These are phyloP conservation scores for Pontederia crassipes DNA, from an alignment of 176 grass and related monocot species.

Conservation along the genomic window DNA sequence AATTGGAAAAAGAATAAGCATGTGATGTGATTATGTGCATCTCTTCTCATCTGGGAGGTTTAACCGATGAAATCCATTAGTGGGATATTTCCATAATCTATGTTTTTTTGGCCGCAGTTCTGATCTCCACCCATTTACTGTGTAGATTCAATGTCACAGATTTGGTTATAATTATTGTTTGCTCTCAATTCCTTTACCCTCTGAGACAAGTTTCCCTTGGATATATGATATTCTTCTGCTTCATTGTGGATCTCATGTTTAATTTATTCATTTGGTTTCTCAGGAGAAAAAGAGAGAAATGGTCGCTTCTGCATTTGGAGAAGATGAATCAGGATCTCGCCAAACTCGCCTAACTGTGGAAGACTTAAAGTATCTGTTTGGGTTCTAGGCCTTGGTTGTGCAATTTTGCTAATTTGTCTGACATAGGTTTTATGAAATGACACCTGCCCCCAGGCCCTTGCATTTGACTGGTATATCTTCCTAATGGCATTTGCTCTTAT, in stretches of 20 bases:
- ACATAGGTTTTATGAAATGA: neutral
- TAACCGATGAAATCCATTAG: no score
- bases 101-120: no score
- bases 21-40: no score
- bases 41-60: no score
- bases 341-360: slow-evolving; percentile 75
- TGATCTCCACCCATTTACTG: no score
- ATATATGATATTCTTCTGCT: neutral
- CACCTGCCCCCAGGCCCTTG: neutral
- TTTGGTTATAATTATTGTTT: no score
- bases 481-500: neutral
- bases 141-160: no score
- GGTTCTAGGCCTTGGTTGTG: slow-evolving; percentile 45
- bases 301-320: slow-evolving; percentile 94
- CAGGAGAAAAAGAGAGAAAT: slow-evolving; percentile 98
- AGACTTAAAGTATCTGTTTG: slow-evolving; percentile 91
- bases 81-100: no score
- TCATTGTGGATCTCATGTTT: neutral
- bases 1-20: no score
- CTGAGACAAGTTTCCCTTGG: no score
- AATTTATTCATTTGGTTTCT: slow-evolving; percentile 7
- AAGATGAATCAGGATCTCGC: slow-evolving; percentile 69
- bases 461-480: neutral
- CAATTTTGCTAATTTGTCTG: slow-evolving; percentile 42
- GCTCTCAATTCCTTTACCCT: no score